Base-by-base conservation (phyloP, 2,329 filamentous ascomycete genomes). In the Trichophyton equinum region DNA sequence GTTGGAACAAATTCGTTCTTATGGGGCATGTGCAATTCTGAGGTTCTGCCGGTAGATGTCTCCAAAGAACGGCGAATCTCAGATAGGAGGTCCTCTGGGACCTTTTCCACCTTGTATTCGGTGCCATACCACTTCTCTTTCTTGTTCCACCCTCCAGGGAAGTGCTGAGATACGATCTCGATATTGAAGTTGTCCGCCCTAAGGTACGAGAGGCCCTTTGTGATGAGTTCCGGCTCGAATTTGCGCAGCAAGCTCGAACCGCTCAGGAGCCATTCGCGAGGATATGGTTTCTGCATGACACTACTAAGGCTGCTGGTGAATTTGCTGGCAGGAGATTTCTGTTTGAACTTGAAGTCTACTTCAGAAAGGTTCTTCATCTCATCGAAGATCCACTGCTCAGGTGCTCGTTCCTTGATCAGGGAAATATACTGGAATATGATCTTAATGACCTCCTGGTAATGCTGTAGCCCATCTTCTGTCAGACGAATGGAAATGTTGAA, bases 101-200 rank as follows among this genome's bases (percentile, higher is more conserved):
- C 88, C 69, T 85, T 87, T 70, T 95, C 88, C 36, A 86, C 81
- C 64, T 85, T 88, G 75, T 96, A 95, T 69, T 97, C 91, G 0
- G 94, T 99, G 7, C 92, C 92, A 68, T 99, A 99, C 94, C 94
- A 99, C 71, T 91, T 90, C 77, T 99, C 94, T 70, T 88, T 95
- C 71, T 86, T 77, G 65, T 95, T 82, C 89, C 90, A 96, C 58
- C 84, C 81, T 0, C 90, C 91, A 0, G 91, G 91, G 66, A 86
- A 88, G 7, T 88, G 86, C 69, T 91, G 88, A 25, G 90, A 92
- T 30, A 95, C 84, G 57, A 97, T 80, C 1, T 84, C 86, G 72
- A 96, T 81, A 33, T 89, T 84, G 76, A 97, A 91, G 70, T 96
- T 97, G 71, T 97, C 91, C 0, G 91, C 88, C 20, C 86, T 82